Conservation (phyloP, 495 filamentous ascomycete species). For the Penicillium lividum region DNA sequence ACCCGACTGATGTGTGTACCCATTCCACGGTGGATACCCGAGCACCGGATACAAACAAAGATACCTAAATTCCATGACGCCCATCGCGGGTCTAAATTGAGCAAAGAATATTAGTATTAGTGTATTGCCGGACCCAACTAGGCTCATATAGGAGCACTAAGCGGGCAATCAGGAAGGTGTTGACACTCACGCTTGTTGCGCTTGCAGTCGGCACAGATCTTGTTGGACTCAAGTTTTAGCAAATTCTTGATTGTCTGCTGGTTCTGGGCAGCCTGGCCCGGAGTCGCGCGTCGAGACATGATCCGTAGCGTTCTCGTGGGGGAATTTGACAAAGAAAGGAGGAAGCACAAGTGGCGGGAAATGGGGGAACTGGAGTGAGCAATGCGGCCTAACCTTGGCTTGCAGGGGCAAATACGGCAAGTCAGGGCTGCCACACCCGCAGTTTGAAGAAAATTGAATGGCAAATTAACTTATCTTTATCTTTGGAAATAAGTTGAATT, state of each 20-base stretch:
- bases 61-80: conserved; percentile 96
- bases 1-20: conserved; percentile 97
- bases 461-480: background rate
- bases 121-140: background rate
- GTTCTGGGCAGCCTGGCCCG: conserved; percentile 86
- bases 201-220: conserved; percentile 97
- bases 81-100: conserved; percentile 83
- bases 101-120: conserved; percentile 9
- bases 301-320: conserved; percentile 15
- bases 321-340: conserved; percentile 14
- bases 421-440: conserved; percentile 22
- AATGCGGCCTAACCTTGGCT: conserved; percentile 24
- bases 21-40: conserved; percentile 97
- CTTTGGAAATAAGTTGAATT: background rate
- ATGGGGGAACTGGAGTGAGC: conserved; percentile 4
- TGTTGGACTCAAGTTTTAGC: conserved; percentile 90
- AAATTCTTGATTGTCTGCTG: conserved; percentile 87
- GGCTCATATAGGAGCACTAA: conserved; percentile 5
- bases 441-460: conserved; percentile 13
- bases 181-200: conserved; percentile 83
- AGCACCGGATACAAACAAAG: conserved; percentile 97
- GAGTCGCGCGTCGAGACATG: conserved; percentile 85
- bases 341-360: conserved; percentile 26
- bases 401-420: conserved; percentile 20
- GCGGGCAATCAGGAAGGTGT: conserved; percentile 18